Evolutionary conservation across 768 basidiomycete genomes (phyloP).

Genomic region (Pleurotus sapidus): DNA sequence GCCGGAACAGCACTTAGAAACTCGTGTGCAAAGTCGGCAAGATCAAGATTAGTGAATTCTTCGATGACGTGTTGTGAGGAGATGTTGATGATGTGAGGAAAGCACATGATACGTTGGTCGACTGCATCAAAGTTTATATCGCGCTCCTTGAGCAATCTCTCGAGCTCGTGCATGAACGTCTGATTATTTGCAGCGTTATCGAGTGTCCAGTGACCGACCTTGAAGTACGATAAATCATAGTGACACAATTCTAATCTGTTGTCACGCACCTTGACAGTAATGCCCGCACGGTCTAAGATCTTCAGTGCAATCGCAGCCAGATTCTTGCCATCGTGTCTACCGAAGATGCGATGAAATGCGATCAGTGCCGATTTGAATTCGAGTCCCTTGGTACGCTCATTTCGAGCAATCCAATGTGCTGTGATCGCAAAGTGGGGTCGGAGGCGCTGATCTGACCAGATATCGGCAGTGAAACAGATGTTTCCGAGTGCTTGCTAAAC

Average conservation of each 20-base stretch:
- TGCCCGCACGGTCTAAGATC: conserved; percentile 2
- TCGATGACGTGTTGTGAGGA: conserved; percentile 11
- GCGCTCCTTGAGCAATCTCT: neutral
- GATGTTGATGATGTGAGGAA: conserved; percentile 18
- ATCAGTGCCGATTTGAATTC: conserved; percentile 9
- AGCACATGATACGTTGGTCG: conserved; percentile 13
- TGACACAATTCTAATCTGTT: no score
- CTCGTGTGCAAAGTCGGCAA: neutral
- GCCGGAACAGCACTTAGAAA: no score
- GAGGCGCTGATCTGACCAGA: conserved; percentile 15
- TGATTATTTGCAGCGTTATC: conserved; percentile 17
- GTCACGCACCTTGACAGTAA: conserved; percentile 1
- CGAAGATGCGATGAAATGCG: conserved; percentile 14
- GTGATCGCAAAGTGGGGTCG: conserved; percentile 12
- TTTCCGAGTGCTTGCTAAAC: conserved; percentile 10
- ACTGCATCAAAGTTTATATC: conserved; percentile 9
- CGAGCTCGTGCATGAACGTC: conserved; percentile 5
- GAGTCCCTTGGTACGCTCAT: neutral
- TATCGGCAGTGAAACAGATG: conserved; percentile 13
- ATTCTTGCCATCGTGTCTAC: conserved; percentile 14
- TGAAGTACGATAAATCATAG: no score
- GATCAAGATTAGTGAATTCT: conserved; percentile 3
- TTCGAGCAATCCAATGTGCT: conserved; percentile 14
- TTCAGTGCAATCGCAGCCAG: neutral
- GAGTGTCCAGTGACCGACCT: conserved; percentile 11